Evolutionary conservation across 768 basidiomycete species (phyloP).

Genomic region (Tylopilus felleus): DNA sequence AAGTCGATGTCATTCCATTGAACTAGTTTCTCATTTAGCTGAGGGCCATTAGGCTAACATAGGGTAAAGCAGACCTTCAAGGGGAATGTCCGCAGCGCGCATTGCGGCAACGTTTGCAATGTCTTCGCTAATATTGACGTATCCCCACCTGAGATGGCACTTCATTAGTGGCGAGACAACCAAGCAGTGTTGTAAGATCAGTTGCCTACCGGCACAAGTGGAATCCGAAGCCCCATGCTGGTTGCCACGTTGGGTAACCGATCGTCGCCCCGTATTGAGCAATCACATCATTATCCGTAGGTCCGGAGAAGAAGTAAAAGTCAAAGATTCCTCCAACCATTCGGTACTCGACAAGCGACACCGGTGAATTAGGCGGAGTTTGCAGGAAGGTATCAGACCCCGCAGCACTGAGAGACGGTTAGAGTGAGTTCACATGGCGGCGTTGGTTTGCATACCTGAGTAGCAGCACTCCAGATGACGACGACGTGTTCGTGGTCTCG

Average conservation of each 20-base stretch:
- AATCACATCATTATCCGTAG: constrained; percentile 50
- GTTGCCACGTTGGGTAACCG: constrained; percentile 69
- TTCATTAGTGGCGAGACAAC: not conserved
- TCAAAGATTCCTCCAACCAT: constrained; percentile 73
- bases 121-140: constrained; percentile 52
- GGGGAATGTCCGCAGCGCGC: constrained; percentile 70
- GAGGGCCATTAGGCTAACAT: not conserved
- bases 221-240: constrained; percentile 75
- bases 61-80: constrained; percentile 51
- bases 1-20: constrained; percentile 82
- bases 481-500: constrained; percentile 43
- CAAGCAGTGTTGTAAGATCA: not conserved
- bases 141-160: constrained; percentile 39
- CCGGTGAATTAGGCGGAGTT: constrained; percentile 51
- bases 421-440: not conserved
- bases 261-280: constrained; percentile 68
- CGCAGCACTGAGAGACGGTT: constrained; percentile 44
- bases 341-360: constrained; percentile 68
- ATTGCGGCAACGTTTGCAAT: constrained; percentile 51
- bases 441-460: constrained; percentile 44
- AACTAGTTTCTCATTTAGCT: constrained; percentile 33
- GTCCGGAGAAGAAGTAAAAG: constrained; percentile 72
- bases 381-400: constrained; percentile 70
- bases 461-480: constrained; percentile 75
- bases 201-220: constrained; percentile 58